Conservation (phyloP, 257 asterid species). For the Verbascum thapsus region DNA sequence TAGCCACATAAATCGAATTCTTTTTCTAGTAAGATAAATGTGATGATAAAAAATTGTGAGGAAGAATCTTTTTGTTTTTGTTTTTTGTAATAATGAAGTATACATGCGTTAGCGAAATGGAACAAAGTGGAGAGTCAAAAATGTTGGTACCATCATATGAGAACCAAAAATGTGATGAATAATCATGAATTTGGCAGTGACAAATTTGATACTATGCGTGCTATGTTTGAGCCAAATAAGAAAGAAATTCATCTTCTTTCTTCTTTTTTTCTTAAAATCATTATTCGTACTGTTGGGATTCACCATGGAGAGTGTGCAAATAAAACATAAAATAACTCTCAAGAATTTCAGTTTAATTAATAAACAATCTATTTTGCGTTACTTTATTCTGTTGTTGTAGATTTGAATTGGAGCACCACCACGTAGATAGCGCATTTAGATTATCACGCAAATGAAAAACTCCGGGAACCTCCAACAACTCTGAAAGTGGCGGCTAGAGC, state of each 20-base stretch:
- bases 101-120: constrained; percentile 1
- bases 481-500: no score
- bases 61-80: constrained; percentile 13
- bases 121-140: background rate
- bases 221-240: background rate
- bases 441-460: no score
- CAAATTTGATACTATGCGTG: constrained; percentile 4
- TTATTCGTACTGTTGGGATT: no score
- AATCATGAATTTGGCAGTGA: constrained; percentile 9
- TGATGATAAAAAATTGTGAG: background rate
- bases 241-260: background rate
- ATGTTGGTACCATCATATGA: background rate
- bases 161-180: constrained; percentile 15
- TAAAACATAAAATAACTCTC: no score
- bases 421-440: no score
- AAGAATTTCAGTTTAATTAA: no score
- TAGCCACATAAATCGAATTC: background rate
- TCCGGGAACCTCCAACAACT: no score
- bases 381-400: no score
- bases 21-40: background rate
- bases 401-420: no score
- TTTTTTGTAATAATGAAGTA: constrained; percentile 9
- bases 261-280: no score
- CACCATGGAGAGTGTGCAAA: no score
- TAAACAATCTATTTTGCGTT: no score